Conservation (phyloP, 768 basidiomycete species). For the Pleurotus sapidus region DNA sequence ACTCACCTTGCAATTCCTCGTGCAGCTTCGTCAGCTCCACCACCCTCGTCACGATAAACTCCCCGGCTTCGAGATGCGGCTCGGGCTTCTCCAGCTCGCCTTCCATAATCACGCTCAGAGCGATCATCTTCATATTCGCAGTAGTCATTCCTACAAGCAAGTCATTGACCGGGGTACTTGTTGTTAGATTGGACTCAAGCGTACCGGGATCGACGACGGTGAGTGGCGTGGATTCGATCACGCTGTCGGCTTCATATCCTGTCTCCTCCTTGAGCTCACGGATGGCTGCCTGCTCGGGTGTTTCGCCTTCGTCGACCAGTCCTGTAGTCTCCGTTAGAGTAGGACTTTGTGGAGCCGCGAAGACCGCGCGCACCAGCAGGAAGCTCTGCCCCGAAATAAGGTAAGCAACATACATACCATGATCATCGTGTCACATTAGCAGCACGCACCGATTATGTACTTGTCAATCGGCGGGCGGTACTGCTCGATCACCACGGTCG, state of each 20-base stretch:
- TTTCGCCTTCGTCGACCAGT: constrained; percentile 83
- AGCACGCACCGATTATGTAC: constrained; percentile 62
- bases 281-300: constrained; percentile 74
- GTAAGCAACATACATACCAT: not conserved
- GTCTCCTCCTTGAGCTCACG: constrained; percentile 94
- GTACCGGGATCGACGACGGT: constrained; percentile 72
- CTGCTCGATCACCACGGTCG: constrained; percentile 87
- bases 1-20: constrained; percentile 62
- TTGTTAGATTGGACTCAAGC: constrained; percentile 7
- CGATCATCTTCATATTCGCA: constrained; percentile 88
- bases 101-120: constrained; percentile 66
- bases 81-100: constrained; percentile 65
- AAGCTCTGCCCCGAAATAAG: constrained; percentile 36
- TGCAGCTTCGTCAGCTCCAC: constrained; percentile 67
- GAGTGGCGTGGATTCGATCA: constrained; percentile 62
- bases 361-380: constrained; percentile 41
- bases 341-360: constrained; percentile 6
- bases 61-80: constrained; percentile 82
- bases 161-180: not conserved
- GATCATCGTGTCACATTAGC: too few species aligned
- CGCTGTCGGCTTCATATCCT: constrained; percentile 55
- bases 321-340: constrained; percentile 35
- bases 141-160: constrained; percentile 77
- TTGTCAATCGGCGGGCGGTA: constrained; percentile 86
- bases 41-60: constrained; percentile 74